Evolutionary conservation across 345 rosid species (phyloP), one percentile per base, ranked within the genome.

Genomic region (Citrus glauca): DNA sequence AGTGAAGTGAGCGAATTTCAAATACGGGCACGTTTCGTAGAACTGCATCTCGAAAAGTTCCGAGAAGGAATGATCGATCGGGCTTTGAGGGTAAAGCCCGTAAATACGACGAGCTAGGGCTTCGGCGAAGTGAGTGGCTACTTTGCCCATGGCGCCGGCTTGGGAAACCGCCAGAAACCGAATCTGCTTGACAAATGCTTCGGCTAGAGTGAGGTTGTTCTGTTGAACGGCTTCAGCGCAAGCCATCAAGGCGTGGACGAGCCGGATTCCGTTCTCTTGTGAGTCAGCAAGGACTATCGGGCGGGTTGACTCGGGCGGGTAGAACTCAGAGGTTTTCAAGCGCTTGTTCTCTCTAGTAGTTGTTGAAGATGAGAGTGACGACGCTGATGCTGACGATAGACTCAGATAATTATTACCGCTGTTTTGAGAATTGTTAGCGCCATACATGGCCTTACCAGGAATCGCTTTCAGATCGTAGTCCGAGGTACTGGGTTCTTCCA

Each of bases 11-110:
- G 97, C 98, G 79, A 91, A 93, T 69, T 93, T 91, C 14, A 93
- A 90, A n/a, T 93, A 93, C 0, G 98, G 98, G 69, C 96, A 91
- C 3, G 96, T 82, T 80, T 93, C 98, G 71, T 93, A 93, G 77
- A 91, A 93, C 82, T 93, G 93, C 89, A 88, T 87, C 93, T 93
- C 89, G n/a, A 93, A 91, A 48, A 87, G 76, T 55, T 93, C 89
- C 17, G 90, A 77, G 61, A 81, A 80, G 9, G 91, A 81, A 64
- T 81, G 88, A 68, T 91, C 94, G 7, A 88, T 71, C 0, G 87
- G 71, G 59, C 60, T 77, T 25, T 50, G 83, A 14, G 94, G 96
- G 65, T 64, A 82, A 2, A 89, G 66, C 7, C 85, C 79, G 78
- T 91, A 93, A 72, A 93, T 91, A 76, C 90, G 84, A 27, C 96